Base-by-base conservation (phyloP, 305 asterid genomes). In the Solanum hybrid region DNA sequence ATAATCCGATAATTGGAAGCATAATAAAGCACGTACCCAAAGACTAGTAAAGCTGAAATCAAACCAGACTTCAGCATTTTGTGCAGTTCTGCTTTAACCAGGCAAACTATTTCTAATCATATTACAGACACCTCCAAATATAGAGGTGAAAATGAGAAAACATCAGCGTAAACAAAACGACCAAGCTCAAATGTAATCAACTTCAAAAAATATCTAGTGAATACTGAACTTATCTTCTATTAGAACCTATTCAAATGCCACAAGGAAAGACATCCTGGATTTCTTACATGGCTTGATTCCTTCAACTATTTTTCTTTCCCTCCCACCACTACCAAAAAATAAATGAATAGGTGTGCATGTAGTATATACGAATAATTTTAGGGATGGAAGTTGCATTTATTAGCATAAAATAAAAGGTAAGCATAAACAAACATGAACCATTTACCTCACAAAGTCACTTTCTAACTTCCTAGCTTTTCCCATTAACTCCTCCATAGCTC, bases 401-500 rank as follows among this genome's bases (percentile, higher is more conserved):
- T 32, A 60, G 32, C 22, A 85, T 85, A 7, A 87, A 72, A 75
- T 10, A 75, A 42, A 60, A 87, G 84, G 77, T 37, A 5, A 36
- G 31, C 72, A 87, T 38, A 60, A 34, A n/a, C 66, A 14, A 42
- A 78, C 13, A 66, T 26, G 42, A 89, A 51, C 15, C 29, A 42
- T 90, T 10, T 96, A 97, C 99, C 98, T 94, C 84, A 88, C 88
- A 87, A 95, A 96, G 88, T 93, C 94, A 78, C 87, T 88, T 90
- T 97, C 97, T 79, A 97, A 93, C 92, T 91, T 95, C 89, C 72
- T 92, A n/a, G 93, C 92, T 93, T 92, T 96, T 85, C 91, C 96
- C 86, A 79, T 64, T 36, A 95, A 92, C 87, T 92, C 94, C 85
- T 93, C 93, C 26, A 89, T 40, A 86, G 82, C 92, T 92, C 92